Evolutionary conservation across 768 basidiomycete genomes (phyloP).

Genomic region (Termitomyces sp.): DNA sequence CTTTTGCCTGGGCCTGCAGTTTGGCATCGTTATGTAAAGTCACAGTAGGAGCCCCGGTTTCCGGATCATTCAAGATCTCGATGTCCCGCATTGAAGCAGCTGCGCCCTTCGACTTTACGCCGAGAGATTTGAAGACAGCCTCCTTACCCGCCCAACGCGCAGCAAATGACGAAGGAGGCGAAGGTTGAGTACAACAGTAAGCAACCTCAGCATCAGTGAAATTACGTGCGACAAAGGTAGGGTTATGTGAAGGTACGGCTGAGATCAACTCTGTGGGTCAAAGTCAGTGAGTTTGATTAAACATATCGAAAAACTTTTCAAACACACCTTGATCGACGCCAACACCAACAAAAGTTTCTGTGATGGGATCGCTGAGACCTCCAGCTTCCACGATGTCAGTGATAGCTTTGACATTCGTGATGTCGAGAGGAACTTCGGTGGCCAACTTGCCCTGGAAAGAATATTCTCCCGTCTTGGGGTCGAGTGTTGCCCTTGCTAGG

Average conservation of each 20-base stretch:
- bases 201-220: constrained; percentile 85
- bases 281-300: constrained; percentile 4
- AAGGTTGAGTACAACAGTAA: constrained; percentile 86
- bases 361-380: constrained; percentile 21
- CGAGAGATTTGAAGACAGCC: constrained; percentile 93
- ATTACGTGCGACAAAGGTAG: constrained; percentile 84
- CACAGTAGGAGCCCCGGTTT: constrained; percentile 75
- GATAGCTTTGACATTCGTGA: constrained; percentile 63
- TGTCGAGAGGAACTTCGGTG: constrained; percentile 46
- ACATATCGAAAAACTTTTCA: background rate
- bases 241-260: constrained; percentile 83
- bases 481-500: constrained; percentile 75
- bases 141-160: constrained; percentile 98
- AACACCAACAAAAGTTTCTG: constrained; percentile 57
- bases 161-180: constrained; percentile 85
- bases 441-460: constrained; percentile 66
- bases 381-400: constrained; percentile 42
- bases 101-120: constrained; percentile 86
- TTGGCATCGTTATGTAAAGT: constrained; percentile 76
- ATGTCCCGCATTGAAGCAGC: constrained; percentile 96
- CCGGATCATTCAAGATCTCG: constrained; percentile 75
- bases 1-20: constrained; percentile 63
- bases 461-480: constrained; percentile 83
- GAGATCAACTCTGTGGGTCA: constrained; percentile 73
- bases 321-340: constrained; percentile 82